phyloP scores from a whole-genome alignment of 495 filamentous ascomycete species.

The Aspergillus indologenus region DNA sequence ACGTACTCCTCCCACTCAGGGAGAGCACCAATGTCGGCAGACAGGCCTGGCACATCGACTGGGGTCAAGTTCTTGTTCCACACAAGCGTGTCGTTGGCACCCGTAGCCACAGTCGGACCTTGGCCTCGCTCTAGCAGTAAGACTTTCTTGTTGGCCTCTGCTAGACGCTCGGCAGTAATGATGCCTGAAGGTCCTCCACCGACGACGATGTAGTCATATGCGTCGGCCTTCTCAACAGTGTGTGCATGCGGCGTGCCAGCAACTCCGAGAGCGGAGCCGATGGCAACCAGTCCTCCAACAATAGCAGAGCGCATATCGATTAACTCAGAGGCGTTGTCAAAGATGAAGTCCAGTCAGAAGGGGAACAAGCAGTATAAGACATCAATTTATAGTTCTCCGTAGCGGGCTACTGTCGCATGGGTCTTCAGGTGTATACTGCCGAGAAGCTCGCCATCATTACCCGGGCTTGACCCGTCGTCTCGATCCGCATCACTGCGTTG shows the following conservation, averaged over 20 bases:
- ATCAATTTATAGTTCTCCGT: background rate
- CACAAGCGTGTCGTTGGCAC: conserved; percentile 27
- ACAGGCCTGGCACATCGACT: conserved; percentile 76
- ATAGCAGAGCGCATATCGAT: background rate
- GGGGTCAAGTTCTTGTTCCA: conserved; percentile 54
- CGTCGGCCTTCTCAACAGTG: background rate
- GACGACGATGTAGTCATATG: conserved; percentile 57
- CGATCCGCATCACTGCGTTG: background rate
- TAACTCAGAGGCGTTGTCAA: background rate
- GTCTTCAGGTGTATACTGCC: background rate
- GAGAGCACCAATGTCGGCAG: conserved; percentile 26
- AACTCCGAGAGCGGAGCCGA: conserved; percentile 4
- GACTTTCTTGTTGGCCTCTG: conserved; percentile 52
- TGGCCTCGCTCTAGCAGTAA: conserved; percentile 40
- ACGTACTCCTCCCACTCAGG: conserved; percentile 28
- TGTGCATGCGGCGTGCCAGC: background rate
- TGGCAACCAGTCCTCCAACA: background rate
- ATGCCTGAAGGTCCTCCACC: conserved; percentile 39
- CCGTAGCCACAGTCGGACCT: conserved; percentile 30
- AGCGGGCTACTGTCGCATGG: background rate
- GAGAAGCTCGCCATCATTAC: background rate
- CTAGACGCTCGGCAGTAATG: conserved; percentile 59
- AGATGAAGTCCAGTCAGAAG: background rate
- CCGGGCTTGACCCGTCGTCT: background rate
- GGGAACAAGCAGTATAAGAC: background rate